phyloP scores from a whole-genome alignment of 768 basidiomycete genomes.

The Lactarius indigo region DNA sequence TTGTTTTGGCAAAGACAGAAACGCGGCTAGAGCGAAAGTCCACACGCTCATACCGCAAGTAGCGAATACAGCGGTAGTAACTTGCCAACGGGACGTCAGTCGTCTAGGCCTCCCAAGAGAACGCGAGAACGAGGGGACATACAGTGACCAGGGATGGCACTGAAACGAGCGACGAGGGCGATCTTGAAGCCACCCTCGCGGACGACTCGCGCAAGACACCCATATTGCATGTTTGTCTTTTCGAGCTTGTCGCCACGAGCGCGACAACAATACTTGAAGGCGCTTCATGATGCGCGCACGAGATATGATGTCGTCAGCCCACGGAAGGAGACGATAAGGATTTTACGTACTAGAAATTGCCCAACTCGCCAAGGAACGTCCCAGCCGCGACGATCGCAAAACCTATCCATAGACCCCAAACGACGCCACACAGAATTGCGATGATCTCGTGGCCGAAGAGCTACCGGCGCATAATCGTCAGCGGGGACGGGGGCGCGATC shows the following conservation, averaged over 20 bases:
- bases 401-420: constrained; percentile 86
- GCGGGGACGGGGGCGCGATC: neutral
- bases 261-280: constrained; percentile 78
- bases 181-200: constrained; percentile 87
- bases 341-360: constrained; percentile 73
- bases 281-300: constrained; percentile 39
- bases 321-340: neutral
- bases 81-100: constrained; percentile 37
- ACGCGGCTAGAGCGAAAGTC: constrained; percentile 72
- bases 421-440: constrained; percentile 81
- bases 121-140: constrained; percentile 30
- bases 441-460: constrained; percentile 93
- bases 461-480: constrained; percentile 34
- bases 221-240: constrained; percentile 43
- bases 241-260: constrained; percentile 69
- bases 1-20: constrained; percentile 86
- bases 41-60: constrained; percentile 85
- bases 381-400: constrained; percentile 85
- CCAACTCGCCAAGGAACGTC: constrained; percentile 82
- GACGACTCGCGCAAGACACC: constrained; percentile 53
- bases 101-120: neutral
- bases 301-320: neutral
- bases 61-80: constrained; percentile 84
- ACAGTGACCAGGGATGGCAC: constrained; percentile 88
- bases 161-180: constrained; percentile 70